Evolutionary conservation across 1,284 basidiomycete species (phyloP).

Genomic region (Boletus mariae): DNA sequence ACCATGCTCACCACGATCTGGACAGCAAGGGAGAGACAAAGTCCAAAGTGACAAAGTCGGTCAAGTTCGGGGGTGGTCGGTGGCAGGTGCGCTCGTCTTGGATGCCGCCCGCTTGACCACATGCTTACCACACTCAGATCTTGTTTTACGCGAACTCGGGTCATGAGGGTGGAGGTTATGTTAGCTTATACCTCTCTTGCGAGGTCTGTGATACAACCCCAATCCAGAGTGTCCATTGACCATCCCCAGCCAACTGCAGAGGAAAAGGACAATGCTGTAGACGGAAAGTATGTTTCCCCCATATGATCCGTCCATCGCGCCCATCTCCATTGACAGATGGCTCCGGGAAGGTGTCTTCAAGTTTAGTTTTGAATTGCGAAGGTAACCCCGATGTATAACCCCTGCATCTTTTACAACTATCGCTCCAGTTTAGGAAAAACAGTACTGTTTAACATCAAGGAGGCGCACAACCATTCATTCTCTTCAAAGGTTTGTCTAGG

Average conservation of each 20-base stretch:
- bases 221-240: conserved; percentile 12
- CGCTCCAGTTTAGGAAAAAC: conserved; percentile 45
- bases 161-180: conserved; percentile 46
- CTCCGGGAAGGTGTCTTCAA: conserved; percentile 78
- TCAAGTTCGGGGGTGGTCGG: conserved; percentile 60
- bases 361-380: conserved; percentile 81
- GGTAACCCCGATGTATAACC: conserved; percentile 37
- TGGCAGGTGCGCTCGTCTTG: conserved; percentile 53
- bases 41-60: conserved; percentile 67
- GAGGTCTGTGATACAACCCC: conserved; percentile 49
- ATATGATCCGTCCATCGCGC: not conserved
- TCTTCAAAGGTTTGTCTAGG: conserved; percentile 58
- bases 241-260: conserved; percentile 61
- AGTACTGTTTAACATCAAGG: conserved; percentile 61
- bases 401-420: not conserved
- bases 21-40: conserved; percentile 63
- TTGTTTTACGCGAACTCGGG: conserved; percentile 83
- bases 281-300: conserved; percentile 49
- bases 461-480: conserved; percentile 82
- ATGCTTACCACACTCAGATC: conserved; percentile 41
- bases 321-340: conserved; percentile 51
- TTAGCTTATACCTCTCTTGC: conserved; percentile 77
- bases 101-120: too few relatives aligned
- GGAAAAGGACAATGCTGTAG: conserved; percentile 65
- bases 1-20: not conserved